These are phyloP conservation scores for Eutrema japonicum DNA, from an alignment of 345 rosid species.

Conservation along the genomic window DNA sequence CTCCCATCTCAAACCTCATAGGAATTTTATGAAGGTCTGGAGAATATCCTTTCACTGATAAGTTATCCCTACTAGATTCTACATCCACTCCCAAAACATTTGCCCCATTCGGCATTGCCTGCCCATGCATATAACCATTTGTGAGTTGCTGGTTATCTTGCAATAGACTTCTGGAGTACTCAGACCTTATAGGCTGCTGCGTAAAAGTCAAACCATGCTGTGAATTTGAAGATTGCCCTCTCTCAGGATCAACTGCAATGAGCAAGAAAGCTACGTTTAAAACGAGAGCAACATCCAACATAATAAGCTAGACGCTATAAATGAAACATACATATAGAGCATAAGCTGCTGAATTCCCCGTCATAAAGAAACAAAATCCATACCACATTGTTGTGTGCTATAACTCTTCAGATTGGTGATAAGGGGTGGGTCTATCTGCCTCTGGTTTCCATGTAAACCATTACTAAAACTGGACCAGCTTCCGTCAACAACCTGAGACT, in stretches of 20 bases:
- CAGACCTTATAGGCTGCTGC: slow-evolving; percentile 61
- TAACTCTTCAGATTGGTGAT: slow-evolving; percentile 62
- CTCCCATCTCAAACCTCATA: slow-evolving; percentile 57
- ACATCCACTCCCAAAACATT: slow-evolving; percentile 67
- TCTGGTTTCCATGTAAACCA: slow-evolving; percentile 64
- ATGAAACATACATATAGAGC: neutral
- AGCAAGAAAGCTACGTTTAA: slow-evolving; percentile 42
- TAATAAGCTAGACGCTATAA: slow-evolving; percentile 11
- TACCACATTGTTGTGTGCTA: slow-evolving; percentile 70
- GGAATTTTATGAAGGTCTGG: slow-evolving; percentile 55
- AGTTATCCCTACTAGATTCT: slow-evolving; percentile 57
- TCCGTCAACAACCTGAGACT: slow-evolving; percentile 61
- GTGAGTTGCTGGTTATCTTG: slow-evolving; percentile 58
- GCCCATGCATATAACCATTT: slow-evolving; percentile 76
- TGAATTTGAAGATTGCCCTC: slow-evolving; percentile 57
- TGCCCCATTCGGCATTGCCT: slow-evolving; percentile 59
- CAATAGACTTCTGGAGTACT: slow-evolving; percentile 56
- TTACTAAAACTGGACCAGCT: slow-evolving; percentile 64
- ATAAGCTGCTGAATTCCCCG: neutral
- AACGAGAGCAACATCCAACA: slow-evolving; percentile 19
- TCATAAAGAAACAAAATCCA: slow-evolving; percentile 19
- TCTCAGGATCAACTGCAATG: slow-evolving; percentile 64
- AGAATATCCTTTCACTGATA: slow-evolving; percentile 58
- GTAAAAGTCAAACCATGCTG: slow-evolving; percentile 61
- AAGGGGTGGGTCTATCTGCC: slow-evolving; percentile 60